Base-by-base conservation (phyloP, 2,329 filamentous ascomycete species). In the Ramichloridium luteum region DNA sequence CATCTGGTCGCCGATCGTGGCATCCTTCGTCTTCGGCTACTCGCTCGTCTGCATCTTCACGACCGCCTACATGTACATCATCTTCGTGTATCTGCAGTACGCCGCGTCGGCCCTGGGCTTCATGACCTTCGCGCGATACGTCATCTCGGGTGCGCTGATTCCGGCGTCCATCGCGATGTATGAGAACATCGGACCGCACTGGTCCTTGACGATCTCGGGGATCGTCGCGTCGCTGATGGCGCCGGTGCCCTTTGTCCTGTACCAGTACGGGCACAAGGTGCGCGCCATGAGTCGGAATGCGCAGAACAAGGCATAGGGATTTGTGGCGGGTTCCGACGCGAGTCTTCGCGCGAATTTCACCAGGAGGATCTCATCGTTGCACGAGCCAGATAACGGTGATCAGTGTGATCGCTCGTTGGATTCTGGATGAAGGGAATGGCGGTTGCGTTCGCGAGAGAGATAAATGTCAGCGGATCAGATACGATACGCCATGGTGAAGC, bases 1-100 rank as follows among this genome's bases (percentile, higher is more conserved):
- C 6, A 60, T 65, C 41, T 72, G 67, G 67, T 64, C 60, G 12
- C 62, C 64, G 0, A 56, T 73, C 3, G 49, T 51, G 2, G 67
- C 67, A 1, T 65, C 58, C n/a, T 58, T 64, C 1, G 40, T 70
- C 1, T 70, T 73, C 43, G 68, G 69, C 4, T 62, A 62, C 38
- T 66, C 64, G 1, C 58, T 64, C 16, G 57, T 65, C 6, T 59
- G 58, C 28, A 55, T 70, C 8, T 70, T 68, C 48, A 63, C 69
- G 37, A 60, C 56, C 31, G 60, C 55, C 25, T 70, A 70, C 34
- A 62, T 68, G 55, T 74, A 74, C 44, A 65, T 74, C 31, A 72
- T 74, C 35, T 68, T 74, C 41, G 59, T 58, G 6, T 74, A 73
- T 41, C 64, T 66, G 26, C 58, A 58, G 5, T 70, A 68, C 38